Percentiles rank a stretch among this genome's conserved stretches.
These are phyloP conservation scores for Colletotrichum trifolii DNA, from an alignment of 2,329 filamentous ascomycete species.

Conservation along the genomic window DNA sequence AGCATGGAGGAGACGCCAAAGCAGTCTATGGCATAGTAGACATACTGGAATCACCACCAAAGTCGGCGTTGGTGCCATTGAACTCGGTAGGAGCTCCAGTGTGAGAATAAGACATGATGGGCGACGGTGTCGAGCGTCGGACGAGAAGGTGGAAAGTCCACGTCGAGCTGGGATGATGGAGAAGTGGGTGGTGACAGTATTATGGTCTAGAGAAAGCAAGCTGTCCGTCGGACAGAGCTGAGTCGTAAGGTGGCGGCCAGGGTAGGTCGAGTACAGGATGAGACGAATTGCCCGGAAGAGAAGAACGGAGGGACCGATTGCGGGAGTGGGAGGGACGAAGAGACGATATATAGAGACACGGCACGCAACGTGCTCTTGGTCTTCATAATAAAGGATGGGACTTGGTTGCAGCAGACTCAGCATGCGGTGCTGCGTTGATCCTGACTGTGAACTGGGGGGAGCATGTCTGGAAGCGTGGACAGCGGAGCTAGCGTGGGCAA, in stretches of 20 bases:
- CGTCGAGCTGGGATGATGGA: conserved; percentile 8
- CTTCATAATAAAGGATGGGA: too few relatives aligned
- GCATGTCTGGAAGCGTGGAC: conserved; percentile 13
- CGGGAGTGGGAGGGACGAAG: conserved; percentile 15
- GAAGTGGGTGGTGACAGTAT: conserved; percentile 12
- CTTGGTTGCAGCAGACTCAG: conserved; percentile 28
- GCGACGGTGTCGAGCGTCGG: conserved; percentile 18
- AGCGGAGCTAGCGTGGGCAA: conserved; percentile 33
- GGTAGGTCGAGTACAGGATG: conserved; percentile 33
- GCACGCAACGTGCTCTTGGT: too few relatives aligned
- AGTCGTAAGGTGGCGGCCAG: conserved; percentile 22
- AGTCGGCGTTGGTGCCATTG: conserved; percentile 71
- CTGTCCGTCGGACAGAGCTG: conserved; percentile 33
- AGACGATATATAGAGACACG: conserved; percentile 32
- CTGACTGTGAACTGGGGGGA: conserved; percentile 18
- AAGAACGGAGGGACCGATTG: background rate
- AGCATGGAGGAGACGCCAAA: conserved; percentile 10
- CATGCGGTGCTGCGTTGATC: conserved; percentile 31
- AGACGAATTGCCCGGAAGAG: conserved; percentile 27
- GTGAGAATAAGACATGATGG: conserved; percentile 69
- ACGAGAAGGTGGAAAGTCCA: conserved; percentile 31
- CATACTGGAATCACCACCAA: conserved; percentile 84
- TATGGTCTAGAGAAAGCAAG: conserved; percentile 25
- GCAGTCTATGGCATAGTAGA: conserved; percentile 39
- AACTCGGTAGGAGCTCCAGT: conserved; percentile 68